Base-by-base conservation (phyloP, 139 green algal genomes). In the Spirogloea muscicola region DNA sequence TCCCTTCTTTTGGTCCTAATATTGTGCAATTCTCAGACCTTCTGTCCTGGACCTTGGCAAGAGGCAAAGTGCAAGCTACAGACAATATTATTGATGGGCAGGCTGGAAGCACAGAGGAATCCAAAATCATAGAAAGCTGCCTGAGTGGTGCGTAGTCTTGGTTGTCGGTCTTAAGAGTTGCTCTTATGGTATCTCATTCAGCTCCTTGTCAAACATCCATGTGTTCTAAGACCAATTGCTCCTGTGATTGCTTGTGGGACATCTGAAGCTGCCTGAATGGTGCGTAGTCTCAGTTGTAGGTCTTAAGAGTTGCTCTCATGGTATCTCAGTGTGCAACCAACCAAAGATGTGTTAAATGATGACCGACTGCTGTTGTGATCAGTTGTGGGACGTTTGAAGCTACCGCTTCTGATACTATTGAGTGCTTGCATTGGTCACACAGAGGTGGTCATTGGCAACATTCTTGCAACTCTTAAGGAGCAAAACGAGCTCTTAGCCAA, bases 401-500 rank as follows among this genome's bases (percentile, higher is more conserved):
- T n/a, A n/a, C n/a, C n/a, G n/a, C n/a, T n/a, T n/a, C n/a, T n/a
- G n/a, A n/a, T n/a, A n/a, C n/a, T n/a, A n/a, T n/a, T n/a, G n/a
- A n/a, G n/a, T n/a, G n/a, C n/a, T 62, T 33, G 7, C 52, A 62
- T 31, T 33, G 40, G 52, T 7, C 9, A 43, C 7, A 39, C 38
- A 43, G 52, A 33, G 52, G 31, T 18, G 16, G 65, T 39, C 0
- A 25, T 66, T 21, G 21, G 34, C 34, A n/a, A 27, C n/a, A 31
- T 74, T 5, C 44, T 74, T 21, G 36, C 21, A 3, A 31, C 49
- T 18, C 65, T 74, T 37, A n/a, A 27, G 42, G 40, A 55, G 25
- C 67, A 79, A 10, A 81, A 81, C 37, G 25, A 52, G 13, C 31
- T 73, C n/a, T 10, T 81, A 13, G 73, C 68, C 18, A 81, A 85